Evolutionary conservation across 306 rosid species (phyloP), one percentile per base, ranked within the genome.

Genomic region (Pueraria montana): DNA sequence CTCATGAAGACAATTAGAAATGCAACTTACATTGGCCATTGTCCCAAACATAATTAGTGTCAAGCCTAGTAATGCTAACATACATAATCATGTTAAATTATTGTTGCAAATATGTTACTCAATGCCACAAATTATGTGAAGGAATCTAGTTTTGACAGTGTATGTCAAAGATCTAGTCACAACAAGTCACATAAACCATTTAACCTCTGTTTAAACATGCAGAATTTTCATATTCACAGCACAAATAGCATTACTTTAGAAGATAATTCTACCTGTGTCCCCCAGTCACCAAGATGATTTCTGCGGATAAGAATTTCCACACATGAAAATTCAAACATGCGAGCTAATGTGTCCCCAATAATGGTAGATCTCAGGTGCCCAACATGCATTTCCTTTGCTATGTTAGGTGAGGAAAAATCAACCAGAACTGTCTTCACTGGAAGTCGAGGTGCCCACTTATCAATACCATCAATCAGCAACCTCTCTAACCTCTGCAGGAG

Each of bases 261-360:
- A 32, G 14, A 13, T 14, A 80, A 69, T 34, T 48, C 64, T 82
- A 92, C 98, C 98, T 94, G 98, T 1, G 98, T 94, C 58, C 98
- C 98, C 97, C 98, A 94, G 74, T 94, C 98, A 80, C 98, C 97
- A 84, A 94, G 92, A 89, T 92, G 98, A 81, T 94, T 94, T 32
- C 95, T 81, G 4, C 93, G 95, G 81, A 94, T 88, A 65, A 72
- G 26, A 50, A 86, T 88, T 58, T 93, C 92, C 13, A 91, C 93
- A 14, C 82, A 79, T 5, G 96, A 88, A 92, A 92, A 93, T 87
- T 95, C 99, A 65, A 95, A 93, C 97, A 91, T 89, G 4, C 94
- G 91, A 27, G 98, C 90, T 56, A 95, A 77, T 0, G 98, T 89
- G 79, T 95, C 99, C 81, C 99, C 99, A 67, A 95, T 93, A 72